Base-by-base conservation (phyloP, 306 rosid genomes). In the Cucumis hystrix region DNA sequence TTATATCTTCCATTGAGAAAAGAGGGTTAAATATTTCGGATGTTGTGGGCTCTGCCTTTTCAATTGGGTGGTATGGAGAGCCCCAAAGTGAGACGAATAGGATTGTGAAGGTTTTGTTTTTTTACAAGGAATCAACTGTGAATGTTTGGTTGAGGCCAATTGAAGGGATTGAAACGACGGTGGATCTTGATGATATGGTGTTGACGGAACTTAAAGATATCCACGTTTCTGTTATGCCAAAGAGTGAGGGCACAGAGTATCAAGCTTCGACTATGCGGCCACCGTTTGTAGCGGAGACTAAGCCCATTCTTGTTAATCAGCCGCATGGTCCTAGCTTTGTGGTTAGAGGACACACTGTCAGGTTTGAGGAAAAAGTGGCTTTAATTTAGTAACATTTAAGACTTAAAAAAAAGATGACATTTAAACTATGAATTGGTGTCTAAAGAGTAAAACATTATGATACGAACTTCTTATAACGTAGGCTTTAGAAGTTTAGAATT, bases 51-150 rank as follows among this genome's bases (percentile, higher is more conserved):
- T 51, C 74, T 6, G 21, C 58, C 28, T 74, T 52, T 62, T 10
- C 85, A 5, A 37, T 66, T 8, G 87, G 89, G 14, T 83, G 89
- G 89, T 86, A 23, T 5, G 87, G 89, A 7, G 70, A 39, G 5
- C 51, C 57, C 47, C 25, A 3, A 52, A 17, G 10, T 56, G 61
- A 70, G 9, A 77, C 47, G 28, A 70, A 49, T 17, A 74, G 85
- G 43, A 39, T 58, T 40, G 28, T 79, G 6, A 83, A 83, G 45
- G 35, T 83, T 7, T 58, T 63, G 23, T 83, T 74, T 18, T 83
- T 76, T 55, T 83, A 79, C 7, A 76, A 51, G 14, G 65, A 83
- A 1, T 78, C 68, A 1, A 70, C 85, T 4, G 81, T 82, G 14
- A 86, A 86, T 52, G 74, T 86, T 54, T 83, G 77, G 41, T 10